Evolutionary conservation across 371 early-diverging fungal species (phyloP).

Genomic region (Mucor mucedo): DNA sequence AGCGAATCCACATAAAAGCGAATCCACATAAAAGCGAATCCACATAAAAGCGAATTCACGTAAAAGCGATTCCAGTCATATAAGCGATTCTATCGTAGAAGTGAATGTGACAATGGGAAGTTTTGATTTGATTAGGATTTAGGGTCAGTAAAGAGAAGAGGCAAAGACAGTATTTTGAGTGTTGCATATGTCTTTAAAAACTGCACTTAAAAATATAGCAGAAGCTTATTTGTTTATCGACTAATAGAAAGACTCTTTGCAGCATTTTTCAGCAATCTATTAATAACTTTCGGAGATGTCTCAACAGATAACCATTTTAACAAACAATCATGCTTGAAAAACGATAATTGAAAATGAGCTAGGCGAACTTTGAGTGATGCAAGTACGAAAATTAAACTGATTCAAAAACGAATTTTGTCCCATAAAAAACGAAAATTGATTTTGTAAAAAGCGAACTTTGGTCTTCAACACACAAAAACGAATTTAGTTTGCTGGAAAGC

Average conservation of each 20-base stretch:
- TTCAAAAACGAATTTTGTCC: too few species aligned
- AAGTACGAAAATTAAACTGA: not conserved
- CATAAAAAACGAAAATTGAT: too few species aligned
- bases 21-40: slow-evolving; percentile 12
- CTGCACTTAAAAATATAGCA: too few species aligned
- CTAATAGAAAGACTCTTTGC: not conserved
- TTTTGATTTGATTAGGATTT: slow-evolving; percentile 19
- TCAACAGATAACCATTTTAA: slow-evolving; percentile 23
- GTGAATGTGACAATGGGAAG: slow-evolving; percentile 18
- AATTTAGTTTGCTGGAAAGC: too few species aligned
- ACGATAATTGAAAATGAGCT: not conserved
- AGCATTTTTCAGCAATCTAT: slow-evolving; percentile 18
- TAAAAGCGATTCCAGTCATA: slow-evolving; percentile 14
- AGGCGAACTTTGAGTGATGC: not conserved
- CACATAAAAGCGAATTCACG: slow-evolving; percentile 17
- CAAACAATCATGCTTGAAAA: slow-evolving; percentile 8
- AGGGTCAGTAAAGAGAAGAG: slow-evolving; percentile 17
- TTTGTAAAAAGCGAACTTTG: too few species aligned
- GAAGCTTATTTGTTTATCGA: too few species aligned
- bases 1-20: slow-evolving; percentile 19
- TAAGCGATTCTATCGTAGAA: slow-evolving; percentile 18
- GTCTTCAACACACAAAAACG: too few species aligned
- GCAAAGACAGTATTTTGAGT: slow-evolving; percentile 14
- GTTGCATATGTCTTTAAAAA: not conserved
- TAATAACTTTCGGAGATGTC: slow-evolving; percentile 20